Conservation (phyloP, 2,329 filamentous ascomycete species). For the Polychaeton citri region DNA sequence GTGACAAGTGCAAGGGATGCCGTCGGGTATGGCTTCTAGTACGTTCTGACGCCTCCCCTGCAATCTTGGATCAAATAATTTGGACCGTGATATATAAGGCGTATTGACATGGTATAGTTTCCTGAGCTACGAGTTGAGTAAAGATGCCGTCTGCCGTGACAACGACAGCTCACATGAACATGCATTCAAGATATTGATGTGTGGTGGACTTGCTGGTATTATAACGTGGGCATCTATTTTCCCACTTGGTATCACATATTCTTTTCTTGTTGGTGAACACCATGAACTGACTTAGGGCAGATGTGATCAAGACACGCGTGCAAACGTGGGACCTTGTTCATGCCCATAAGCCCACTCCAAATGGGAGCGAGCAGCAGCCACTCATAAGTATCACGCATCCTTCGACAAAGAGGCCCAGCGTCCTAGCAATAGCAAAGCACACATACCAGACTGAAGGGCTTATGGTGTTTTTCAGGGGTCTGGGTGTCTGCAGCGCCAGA, state of each 20-base stretch:
- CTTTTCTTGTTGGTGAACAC: not conserved
- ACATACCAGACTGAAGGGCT: conserved; percentile 60
- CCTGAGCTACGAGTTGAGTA: conserved; percentile 75
- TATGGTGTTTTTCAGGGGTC: conserved; percentile 66
- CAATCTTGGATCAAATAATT: no score
- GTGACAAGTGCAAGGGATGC: conserved; percentile 75
- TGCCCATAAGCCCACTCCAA: not conserved
- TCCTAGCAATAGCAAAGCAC: conserved; percentile 50
- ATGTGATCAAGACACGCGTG: conserved; percentile 85
- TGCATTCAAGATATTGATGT: conserved; percentile 43
- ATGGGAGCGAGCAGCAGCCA: conserved; percentile 3
- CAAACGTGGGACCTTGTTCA: conserved; percentile 50
- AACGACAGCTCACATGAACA: conserved; percentile 26
- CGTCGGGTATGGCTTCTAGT: conserved; percentile 93
- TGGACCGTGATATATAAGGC: no score
- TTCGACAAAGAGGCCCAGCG: conserved; percentile 28
- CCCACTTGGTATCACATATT: conserved; percentile 41
- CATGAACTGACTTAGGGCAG: conserved; percentile 23
- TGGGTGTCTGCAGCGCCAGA: conserved; percentile 69
- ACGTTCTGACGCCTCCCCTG: no score
- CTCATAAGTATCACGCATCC: not conserved
- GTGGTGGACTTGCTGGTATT: conserved; percentile 76
- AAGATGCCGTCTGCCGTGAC: conserved; percentile 45
- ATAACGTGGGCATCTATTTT: conserved; percentile 85
- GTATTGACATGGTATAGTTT: no score